Evolutionary conservation across 31 red algal genomes (phyloP).

Genomic region (Porphyra umbilicalis): DNA sequence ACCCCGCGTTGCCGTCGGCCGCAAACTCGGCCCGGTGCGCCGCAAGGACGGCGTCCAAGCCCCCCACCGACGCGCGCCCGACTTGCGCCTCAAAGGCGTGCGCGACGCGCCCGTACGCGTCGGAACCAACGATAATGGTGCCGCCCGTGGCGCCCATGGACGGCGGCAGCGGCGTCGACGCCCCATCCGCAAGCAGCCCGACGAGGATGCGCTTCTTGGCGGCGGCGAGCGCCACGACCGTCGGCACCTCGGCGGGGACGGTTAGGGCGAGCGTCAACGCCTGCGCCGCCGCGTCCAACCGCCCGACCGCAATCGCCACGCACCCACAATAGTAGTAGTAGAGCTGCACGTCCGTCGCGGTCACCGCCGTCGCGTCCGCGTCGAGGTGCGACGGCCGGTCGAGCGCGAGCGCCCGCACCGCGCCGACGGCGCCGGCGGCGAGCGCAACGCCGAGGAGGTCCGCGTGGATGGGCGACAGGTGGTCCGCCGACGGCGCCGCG

Average conservation of each 20-base stretch:
- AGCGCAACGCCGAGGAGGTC: conserved; percentile 51
- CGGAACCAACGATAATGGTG: conserved; percentile 6
- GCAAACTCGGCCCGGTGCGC: conserved; percentile 31
- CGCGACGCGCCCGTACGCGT: conserved; percentile 41
- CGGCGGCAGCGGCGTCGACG: conserved; percentile 23
- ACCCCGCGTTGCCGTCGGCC: conserved; percentile 33
- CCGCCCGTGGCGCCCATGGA: conserved; percentile 17
- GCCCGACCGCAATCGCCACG: conserved; percentile 41
- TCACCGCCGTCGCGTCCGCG: conserved; percentile 10
- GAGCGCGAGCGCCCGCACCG: conserved; percentile 24
- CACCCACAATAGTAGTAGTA: conserved; percentile 53
- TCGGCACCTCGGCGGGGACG: conserved; percentile 34
- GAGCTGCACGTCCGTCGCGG: conserved; percentile 50
- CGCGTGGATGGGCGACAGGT: conserved; percentile 25
- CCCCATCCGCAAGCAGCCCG: conserved; percentile 34
- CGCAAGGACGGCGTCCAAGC: conserved; percentile 15
- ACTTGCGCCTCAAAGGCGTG: conserved; percentile 20
- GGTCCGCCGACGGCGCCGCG: conserved; percentile 26
- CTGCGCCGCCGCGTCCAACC: conserved; percentile 31
- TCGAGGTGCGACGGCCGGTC: conserved; percentile 19
- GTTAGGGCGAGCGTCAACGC: conserved; percentile 36
- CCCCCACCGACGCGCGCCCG: background rate
- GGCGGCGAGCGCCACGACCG: conserved; percentile 34
- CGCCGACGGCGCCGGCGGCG: conserved; percentile 44
- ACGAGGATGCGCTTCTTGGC: conserved; percentile 49